These are phyloP conservation scores for Aspergillus arachidicola DNA, from an alignment of 2,329 filamentous ascomycete genomes.

Conservation along the genomic window DNA sequence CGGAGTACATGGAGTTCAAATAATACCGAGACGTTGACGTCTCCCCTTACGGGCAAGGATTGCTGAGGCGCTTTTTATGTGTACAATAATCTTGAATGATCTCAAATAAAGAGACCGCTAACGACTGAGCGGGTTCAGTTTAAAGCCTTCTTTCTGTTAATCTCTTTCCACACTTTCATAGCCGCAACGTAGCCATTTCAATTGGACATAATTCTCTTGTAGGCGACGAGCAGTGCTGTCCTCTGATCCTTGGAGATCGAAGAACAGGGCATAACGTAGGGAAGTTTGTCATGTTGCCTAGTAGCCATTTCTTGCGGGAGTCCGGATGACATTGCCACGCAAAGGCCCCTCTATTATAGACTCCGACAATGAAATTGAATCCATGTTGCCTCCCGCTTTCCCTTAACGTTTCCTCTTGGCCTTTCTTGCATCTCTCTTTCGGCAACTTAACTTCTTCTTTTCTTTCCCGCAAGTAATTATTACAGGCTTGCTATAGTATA, in stretches of 20 bases:
- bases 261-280: not conserved
- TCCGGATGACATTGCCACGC: constrained; percentile 27
- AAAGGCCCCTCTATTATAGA: constrained; percentile 12
- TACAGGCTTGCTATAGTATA: not conserved
- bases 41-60: constrained; percentile 36
- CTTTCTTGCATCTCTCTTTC: not conserved
- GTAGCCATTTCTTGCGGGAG: not conserved
- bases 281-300: not conserved
- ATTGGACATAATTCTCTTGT: not conserved
- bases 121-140: not conserved
- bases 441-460: not conserved
- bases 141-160: not conserved
- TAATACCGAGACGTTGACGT: constrained; percentile 29
- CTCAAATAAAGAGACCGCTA: not conserved
- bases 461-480: not conserved
- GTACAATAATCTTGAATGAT: constrained; percentile 24
- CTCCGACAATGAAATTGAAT: not conserved
- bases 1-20: constrained; percentile 46
- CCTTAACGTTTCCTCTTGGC: constrained; percentile 1
- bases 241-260: not conserved
- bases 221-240: not conserved
- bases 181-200: not conserved
- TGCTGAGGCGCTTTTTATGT: constrained; percentile 24
- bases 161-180: not conserved
- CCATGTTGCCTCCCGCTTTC: constrained; percentile 10